Percentiles rank a stretch among this genome's conserved stretches.
These are phyloP conservation scores for Mortierella sp. DNA, from an alignment of 371 early-diverging fungal species.

Conservation along the genomic window DNA sequence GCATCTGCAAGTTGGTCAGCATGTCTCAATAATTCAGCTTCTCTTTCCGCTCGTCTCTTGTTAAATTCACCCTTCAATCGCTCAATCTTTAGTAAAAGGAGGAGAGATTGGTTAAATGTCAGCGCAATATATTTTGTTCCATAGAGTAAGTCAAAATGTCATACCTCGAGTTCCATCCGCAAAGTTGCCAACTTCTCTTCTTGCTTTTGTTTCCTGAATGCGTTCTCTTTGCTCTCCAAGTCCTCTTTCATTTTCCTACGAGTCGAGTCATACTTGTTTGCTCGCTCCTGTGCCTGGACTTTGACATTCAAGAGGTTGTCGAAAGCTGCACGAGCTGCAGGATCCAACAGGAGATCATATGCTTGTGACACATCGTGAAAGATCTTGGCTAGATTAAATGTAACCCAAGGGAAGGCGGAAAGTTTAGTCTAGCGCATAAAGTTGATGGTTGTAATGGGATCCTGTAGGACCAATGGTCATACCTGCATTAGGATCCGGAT, in stretches of 20 bases:
- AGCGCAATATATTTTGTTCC: not conserved
- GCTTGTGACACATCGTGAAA: conserved; percentile 55
- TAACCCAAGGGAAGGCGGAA: not conserved
- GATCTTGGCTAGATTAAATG: conserved; percentile 33
- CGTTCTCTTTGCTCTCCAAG: conserved; percentile 41
- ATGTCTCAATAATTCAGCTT: conserved; percentile 41
- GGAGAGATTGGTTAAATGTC: not conserved
- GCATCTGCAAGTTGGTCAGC: conserved; percentile 34
- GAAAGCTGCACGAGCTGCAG: conserved; percentile 51
- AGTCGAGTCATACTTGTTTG: conserved; percentile 39
- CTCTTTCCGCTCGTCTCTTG: conserved; percentile 32
- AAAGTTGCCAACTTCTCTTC: conserved; percentile 40
- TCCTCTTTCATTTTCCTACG: conserved; percentile 52
- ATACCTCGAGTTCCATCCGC: conserved; percentile 43
- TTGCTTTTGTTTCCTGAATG: conserved; percentile 46
- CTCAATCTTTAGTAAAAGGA: conserved; percentile 27
- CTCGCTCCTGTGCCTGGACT: conserved; percentile 44
- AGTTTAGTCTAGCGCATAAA: too few species aligned
- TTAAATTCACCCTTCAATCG: conserved; percentile 38
- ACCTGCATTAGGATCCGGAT: conserved; percentile 85
- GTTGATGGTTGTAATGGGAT: not conserved
- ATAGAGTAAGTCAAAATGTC: not conserved
- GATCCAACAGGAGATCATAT: conserved; percentile 47
- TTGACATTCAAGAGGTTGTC: conserved; percentile 47
- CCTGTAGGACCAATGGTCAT: not conserved